Percentiles rank a stretch among this genome's conserved stretches.
These are phyloP conservation scores for Penicillium waksmanii DNA, from an alignment of 495 filamentous ascomycete genomes.

Conservation along the genomic window DNA sequence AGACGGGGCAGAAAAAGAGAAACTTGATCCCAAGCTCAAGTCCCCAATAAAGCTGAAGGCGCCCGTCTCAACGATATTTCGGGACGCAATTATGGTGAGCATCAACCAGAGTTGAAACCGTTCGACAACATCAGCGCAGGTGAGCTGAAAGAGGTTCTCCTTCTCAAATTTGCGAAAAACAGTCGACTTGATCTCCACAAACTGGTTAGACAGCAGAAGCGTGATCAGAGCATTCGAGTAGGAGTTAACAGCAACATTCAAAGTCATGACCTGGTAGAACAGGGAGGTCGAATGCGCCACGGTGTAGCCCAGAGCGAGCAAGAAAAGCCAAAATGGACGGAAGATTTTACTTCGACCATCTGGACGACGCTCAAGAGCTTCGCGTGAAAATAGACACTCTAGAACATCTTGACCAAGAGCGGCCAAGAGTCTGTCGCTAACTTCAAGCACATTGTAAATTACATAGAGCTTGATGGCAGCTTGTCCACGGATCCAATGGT, in stretches of 20 bases:
- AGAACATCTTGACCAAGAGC: constrained; percentile 95
- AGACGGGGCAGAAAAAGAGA: constrained; percentile 34
- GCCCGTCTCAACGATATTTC: constrained; percentile 94
- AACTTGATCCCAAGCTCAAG: constrained; percentile 36
- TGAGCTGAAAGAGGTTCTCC: constrained; percentile 94
- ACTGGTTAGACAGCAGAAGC: constrained; percentile 90
- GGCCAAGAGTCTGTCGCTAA: constrained; percentile 81
- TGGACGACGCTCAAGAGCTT: constrained; percentile 84
- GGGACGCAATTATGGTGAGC: constrained; percentile 90
- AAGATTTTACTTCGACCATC: constrained; percentile 93
- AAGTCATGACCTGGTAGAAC: constrained; percentile 95
- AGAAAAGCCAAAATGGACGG: constrained; percentile 86
- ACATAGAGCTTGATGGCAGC: constrained; percentile 98
- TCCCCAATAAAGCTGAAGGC: constrained; percentile 46
- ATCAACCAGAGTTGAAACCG: constrained; percentile 98
- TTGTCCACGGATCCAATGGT: constrained; percentile 95
- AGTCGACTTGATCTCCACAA: constrained; percentile 96
- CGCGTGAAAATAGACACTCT: constrained; percentile 90
- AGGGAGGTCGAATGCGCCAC: constrained; percentile 82
- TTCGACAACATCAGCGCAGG: constrained; percentile 95
- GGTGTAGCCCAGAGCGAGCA: constrained; percentile 85
- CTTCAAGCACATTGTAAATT: constrained; percentile 96
- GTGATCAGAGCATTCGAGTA: constrained; percentile 96
- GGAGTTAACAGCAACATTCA: constrained; percentile 98
- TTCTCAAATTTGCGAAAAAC: constrained; percentile 99